Conservation (phyloP, 1,284 basidiomycete species). For the Fistulinella staudtii region DNA sequence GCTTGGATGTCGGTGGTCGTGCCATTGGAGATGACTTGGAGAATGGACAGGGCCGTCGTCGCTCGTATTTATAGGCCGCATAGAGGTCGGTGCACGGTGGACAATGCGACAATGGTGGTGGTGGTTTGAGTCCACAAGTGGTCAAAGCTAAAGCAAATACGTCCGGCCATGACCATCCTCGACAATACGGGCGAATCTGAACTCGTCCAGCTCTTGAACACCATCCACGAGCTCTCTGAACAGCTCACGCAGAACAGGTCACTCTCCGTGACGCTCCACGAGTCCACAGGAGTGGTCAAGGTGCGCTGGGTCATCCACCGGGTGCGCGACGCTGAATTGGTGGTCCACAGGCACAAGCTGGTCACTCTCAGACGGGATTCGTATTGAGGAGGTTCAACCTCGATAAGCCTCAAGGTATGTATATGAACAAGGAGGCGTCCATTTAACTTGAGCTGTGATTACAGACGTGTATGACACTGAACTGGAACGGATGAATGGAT, state of each 20-base stretch:
- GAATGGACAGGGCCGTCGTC: no score
- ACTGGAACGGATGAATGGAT: constrained; percentile 84
- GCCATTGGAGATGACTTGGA: no score
- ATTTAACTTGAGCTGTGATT: constrained; percentile 1
- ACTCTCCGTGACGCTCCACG: constrained; percentile 52
- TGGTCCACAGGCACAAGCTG: constrained; percentile 50
- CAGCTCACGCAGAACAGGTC: constrained; percentile 80
- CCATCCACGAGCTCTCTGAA: constrained; percentile 78
- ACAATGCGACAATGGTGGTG: not conserved
- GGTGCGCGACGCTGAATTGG: not conserved
- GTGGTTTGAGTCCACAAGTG: no score
- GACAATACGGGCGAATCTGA: constrained; percentile 42
- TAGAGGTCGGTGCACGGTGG: not conserved
- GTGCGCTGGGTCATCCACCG: constrained; percentile 37
- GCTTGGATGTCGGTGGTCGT: no score
- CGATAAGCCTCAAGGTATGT: constrained; percentile 82
- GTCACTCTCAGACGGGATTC: constrained; percentile 83
- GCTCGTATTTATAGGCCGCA: constrained; percentile 7
- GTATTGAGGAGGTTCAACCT: constrained; percentile 91
- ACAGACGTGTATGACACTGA: constrained; percentile 91
- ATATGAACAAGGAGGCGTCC: not conserved
- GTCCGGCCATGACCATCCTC: constrained; percentile 37
- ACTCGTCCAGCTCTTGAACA: constrained; percentile 63
- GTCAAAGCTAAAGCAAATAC: constrained; percentile 9
- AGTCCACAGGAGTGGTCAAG: constrained; percentile 76